Percentiles rank a stretch among this genome's conserved stretches.
Evolutionary conservation across 768 basidiomycete genomes (phyloP).

Genomic region (Fomitopsis serialis): DNA sequence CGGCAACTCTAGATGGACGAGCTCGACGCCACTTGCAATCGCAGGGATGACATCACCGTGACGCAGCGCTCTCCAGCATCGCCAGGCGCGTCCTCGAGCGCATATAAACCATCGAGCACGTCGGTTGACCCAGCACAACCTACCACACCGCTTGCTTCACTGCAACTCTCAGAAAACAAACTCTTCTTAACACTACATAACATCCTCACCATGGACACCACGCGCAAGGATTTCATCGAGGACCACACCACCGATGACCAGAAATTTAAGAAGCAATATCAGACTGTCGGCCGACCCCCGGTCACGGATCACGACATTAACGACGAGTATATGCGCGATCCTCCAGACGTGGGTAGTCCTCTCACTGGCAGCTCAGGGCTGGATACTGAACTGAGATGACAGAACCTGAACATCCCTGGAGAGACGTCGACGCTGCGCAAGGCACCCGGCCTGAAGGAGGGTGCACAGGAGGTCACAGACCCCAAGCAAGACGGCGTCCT

Average conservation of each 20-base stretch:
- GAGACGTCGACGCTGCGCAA: constrained; percentile 7
- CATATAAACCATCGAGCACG: neutral
- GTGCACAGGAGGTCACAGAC: constrained; percentile 9
- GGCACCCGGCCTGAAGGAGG: constrained; percentile 19
- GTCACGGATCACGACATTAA: constrained; percentile 28
- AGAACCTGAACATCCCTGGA: constrained; percentile 17
- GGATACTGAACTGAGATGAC: too few relatives aligned
- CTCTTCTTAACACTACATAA: too few relatives aligned
- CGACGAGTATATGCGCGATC: constrained; percentile 27
- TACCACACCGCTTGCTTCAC: neutral
- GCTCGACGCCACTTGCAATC: neutral
- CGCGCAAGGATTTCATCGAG: neutral
- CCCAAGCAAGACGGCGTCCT: constrained; percentile 14
- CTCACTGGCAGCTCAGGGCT: neutral
- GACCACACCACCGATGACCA: constrained; percentile 4
- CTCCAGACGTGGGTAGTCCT: constrained; percentile 23
- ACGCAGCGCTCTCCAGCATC: constrained; percentile 3
- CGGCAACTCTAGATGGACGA: neutral
- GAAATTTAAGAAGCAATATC: constrained; percentile 24
- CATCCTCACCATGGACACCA: constrained; percentile 2
- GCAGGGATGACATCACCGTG: constrained; percentile 5
- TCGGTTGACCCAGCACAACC: neutral
- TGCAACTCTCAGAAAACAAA: neutral
- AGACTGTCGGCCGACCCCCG: constrained; percentile 20
- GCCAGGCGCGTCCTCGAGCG: neutral